A percentile compares a stretch with the other conserved stretches of the same genome.
Evolutionary conservation across 257 asterid species (phyloP).

Genomic region (Leonotis leonurus): DNA sequence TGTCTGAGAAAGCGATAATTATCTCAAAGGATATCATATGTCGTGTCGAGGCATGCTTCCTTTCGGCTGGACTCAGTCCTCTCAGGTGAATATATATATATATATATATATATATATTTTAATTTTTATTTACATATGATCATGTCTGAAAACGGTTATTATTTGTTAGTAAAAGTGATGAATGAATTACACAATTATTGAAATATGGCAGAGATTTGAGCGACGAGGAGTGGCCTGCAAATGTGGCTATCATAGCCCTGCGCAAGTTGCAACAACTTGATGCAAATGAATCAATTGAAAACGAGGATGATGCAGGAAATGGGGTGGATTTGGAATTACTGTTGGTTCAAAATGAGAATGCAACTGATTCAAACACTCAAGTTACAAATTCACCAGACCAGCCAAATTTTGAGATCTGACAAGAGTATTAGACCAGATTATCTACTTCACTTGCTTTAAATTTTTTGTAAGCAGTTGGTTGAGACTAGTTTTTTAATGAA

Average conservation of each 20-base stretch:
- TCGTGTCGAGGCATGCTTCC: slow-evolving; percentile 26
- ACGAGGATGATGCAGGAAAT: slow-evolving; percentile 19
- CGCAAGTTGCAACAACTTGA: slow-evolving; percentile 45
- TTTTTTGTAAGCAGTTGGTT: background rate
- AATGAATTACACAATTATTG: background rate
- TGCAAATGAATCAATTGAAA: slow-evolving; percentile 19
- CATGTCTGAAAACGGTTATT: background rate
- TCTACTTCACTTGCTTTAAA: background rate
- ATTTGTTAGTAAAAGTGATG: background rate
- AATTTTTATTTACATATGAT: too few species aligned
- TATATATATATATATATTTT: too few species aligned
- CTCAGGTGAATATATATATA: slow-evolving; percentile 33
- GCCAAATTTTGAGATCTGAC: background rate
- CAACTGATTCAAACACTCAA: background rate
- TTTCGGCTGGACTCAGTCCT: slow-evolving; percentile 30
- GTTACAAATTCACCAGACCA: background rate
- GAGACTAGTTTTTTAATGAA: background rate
- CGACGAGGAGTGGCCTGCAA: slow-evolving; percentile 39
- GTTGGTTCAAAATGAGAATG: background rate
- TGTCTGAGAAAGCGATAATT: slow-evolving; percentile 27
- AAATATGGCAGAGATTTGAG: slow-evolving; percentile 27
- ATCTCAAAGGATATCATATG: slow-evolving; percentile 22
- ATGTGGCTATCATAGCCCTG: slow-evolving; percentile 39
- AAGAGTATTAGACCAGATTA: background rate
- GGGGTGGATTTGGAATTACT: background rate